Base-by-base conservation (phyloP, 129 eudicot species). In the Dittrichia graveolens region DNA sequence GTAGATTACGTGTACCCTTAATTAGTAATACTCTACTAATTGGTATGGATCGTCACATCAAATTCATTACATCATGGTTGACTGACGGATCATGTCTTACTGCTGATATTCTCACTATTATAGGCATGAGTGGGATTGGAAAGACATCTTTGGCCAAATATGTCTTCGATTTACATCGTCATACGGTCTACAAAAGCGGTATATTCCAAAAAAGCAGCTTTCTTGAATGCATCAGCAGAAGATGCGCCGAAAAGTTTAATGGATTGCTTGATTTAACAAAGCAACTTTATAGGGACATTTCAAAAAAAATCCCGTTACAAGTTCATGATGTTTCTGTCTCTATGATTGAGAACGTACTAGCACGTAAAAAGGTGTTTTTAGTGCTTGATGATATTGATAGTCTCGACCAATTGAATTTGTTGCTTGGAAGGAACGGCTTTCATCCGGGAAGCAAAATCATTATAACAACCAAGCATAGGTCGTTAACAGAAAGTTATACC, bases 381-480 rank as follows among this genome's bases (percentile, higher is more conserved):
- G 61, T 56, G 61, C 61, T 56, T 56, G 61, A 56, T 24, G 39
- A 19, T 56, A 56, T 56, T 19, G 4, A 19, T 19, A 56, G 39
- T 24, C 61, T 56, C 3, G 39, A 19, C 38, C 61, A 56, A 6
- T 19, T 56, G 39, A 38, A 56, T 56, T 37, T 38, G 8, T 56
- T 56, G 7, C 61, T 56, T 56, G 61, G 61, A 56, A 8, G 24
- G 3, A 19, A 19, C 8, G 6, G 61, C 4, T 56, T 56, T 19
- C 38, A 56, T 56, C 61, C 61, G 5, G 61, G 61, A 56, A 56
- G 61, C 61, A 56, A 56, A 19, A 56, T 56, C 61, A 56, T 56
- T 18, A 56, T 56, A 18, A 56, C 61, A 56, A 56, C 61, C 39
- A 56, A 56, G 39, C 13, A 56, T 56, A 38, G 38, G 18, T 56